Evolutionary conservation across 345 rosid genomes (phyloP).

Genomic region (Salix viminalis): DNA sequence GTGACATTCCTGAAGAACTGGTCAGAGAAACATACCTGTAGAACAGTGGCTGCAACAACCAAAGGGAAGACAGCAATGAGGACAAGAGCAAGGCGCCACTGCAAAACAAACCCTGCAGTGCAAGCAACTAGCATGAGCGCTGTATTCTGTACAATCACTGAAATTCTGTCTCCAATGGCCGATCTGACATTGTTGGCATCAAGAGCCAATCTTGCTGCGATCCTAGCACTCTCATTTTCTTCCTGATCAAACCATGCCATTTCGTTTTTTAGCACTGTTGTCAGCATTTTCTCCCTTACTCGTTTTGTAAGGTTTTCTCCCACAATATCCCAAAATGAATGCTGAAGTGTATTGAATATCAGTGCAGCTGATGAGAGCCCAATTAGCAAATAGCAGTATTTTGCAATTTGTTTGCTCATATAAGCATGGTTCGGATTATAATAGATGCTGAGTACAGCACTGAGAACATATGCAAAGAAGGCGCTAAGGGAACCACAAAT

Average conservation of each 20-base stretch:
- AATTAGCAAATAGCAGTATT: slow-evolving; percentile 82
- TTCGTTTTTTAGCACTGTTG: slow-evolving; percentile 82
- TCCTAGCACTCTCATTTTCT: slow-evolving; percentile 91
- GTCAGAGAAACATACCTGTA: slow-evolving; percentile 59
- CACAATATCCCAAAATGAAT: slow-evolving; percentile 95
- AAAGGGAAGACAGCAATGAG: slow-evolving; percentile 91
- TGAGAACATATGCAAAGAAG: slow-evolving; percentile 89
- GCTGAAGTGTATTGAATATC: slow-evolving; percentile 88
- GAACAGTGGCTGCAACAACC: slow-evolving; percentile 96
- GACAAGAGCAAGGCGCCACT: slow-evolving; percentile 98
- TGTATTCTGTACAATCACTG: slow-evolving; percentile 92
- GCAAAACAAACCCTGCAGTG: slow-evolving; percentile 93
- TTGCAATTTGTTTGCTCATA: slow-evolving; percentile 79
- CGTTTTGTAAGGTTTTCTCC: slow-evolving; percentile 97
- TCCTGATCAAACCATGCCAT: slow-evolving; percentile 99
- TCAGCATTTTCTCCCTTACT: slow-evolving; percentile 89
- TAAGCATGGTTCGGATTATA: slow-evolving; percentile 78
- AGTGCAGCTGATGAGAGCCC: slow-evolving; percentile 95
- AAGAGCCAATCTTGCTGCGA: slow-evolving; percentile 82
- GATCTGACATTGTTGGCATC: slow-evolving; percentile 98
- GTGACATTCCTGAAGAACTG: neutral
- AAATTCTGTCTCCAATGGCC: slow-evolving; percentile 93
- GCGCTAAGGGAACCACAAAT: slow-evolving; percentile 91
- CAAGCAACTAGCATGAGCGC: slow-evolving; percentile 95
- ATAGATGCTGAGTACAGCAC: slow-evolving; percentile 88